phyloP scores from a whole-genome alignment of 495 filamentous ascomycete genomes.

The Neurospora intermedia region DNA sequence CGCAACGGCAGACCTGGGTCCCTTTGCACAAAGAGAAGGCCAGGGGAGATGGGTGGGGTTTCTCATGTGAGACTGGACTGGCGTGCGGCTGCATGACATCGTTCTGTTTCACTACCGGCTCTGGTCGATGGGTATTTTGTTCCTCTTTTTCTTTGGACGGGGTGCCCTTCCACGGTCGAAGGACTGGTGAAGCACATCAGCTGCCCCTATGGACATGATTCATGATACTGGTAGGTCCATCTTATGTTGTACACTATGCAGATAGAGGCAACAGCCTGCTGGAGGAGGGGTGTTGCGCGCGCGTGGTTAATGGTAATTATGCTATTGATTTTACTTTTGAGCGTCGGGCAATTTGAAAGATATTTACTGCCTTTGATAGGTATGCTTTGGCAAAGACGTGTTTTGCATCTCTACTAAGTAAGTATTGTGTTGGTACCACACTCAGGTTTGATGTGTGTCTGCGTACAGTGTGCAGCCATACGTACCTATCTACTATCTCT shows the following conservation, averaged over 20 bases:
- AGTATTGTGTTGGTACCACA: background rate
- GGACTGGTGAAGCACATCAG: background rate
- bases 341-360: background rate
- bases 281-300: background rate
- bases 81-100: background rate
- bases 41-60: background rate
- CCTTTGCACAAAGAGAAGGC: constrained; percentile 10
- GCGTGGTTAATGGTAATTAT: background rate
- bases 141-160: background rate
- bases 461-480: background rate
- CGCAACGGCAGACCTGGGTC: constrained; percentile 6
- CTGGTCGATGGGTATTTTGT: constrained; percentile 12
- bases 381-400: background rate
- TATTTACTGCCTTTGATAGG: background rate
- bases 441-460: background rate
- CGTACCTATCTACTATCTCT: no score
- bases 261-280: constrained; percentile 28
- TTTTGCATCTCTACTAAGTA: background rate
- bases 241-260: constrained; percentile 24
- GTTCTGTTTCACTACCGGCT: constrained; percentile 25
- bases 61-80: background rate
- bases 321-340: background rate
- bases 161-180: background rate
- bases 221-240: background rate
- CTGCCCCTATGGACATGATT: background rate